These are phyloP conservation scores for Scutellaria galericulata DNA, from an alignment of 257 asterid species.

Conservation along the genomic window DNA sequence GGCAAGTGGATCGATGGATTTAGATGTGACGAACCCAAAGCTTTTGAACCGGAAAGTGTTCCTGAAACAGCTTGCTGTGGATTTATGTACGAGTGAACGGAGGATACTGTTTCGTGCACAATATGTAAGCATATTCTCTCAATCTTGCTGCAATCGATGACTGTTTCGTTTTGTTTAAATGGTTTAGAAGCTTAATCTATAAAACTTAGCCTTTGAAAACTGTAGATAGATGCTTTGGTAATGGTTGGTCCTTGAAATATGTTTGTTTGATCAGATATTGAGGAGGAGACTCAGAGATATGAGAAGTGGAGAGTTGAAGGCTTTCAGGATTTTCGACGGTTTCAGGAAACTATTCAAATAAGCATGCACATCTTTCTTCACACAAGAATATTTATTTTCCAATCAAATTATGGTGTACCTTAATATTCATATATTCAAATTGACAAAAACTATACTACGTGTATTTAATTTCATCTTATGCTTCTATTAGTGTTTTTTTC, in stretches of 20 bases:
- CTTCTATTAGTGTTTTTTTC: no score
- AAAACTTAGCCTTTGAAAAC: background rate
- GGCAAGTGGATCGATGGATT: constrained; percentile 91
- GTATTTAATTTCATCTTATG: no score
- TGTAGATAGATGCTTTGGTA: background rate
- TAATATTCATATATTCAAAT: no score
- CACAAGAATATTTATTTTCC: no score
- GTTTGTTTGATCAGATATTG: constrained; percentile 58
- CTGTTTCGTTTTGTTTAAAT: background rate
- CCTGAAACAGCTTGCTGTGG: constrained; percentile 92
- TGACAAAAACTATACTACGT: no score
- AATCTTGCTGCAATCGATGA: background rate
- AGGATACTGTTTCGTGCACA: constrained; percentile 90
- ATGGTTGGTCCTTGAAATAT: background rate
- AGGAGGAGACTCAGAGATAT: constrained; percentile 86
- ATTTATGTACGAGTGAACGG: constrained; percentile 75
- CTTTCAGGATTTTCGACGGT: constrained; percentile 71
- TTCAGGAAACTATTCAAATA: constrained; percentile 68
- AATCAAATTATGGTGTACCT: no score
- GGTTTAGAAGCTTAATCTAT: no score
- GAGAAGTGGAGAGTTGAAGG: constrained; percentile 77
- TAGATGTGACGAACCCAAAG: constrained; percentile 92
- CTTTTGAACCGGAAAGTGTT: constrained; percentile 79
- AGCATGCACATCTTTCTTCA: constrained; percentile 27
- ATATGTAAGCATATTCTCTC: constrained; percentile 63